Conservation (phyloP, 371 early-diverging fungal species). For the Lichtheimia ramosa region DNA sequence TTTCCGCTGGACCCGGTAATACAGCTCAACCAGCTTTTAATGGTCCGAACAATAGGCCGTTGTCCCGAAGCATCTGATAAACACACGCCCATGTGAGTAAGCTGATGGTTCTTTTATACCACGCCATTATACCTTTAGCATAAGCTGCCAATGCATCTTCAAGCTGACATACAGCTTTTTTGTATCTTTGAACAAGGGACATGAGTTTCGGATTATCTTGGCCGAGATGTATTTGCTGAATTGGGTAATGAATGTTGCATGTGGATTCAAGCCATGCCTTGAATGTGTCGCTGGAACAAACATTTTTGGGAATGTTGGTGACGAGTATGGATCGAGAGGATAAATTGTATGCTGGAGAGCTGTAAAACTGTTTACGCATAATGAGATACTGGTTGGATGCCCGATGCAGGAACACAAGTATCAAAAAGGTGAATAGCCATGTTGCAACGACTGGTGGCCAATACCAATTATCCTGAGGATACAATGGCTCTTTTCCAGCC, state of each 20-base stretch:
- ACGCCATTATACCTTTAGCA: slow-evolving; percentile 36
- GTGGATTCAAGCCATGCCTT: slow-evolving; percentile 35
- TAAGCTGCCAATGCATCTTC: slow-evolving; percentile 61
- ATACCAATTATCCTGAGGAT: slow-evolving; percentile 38
- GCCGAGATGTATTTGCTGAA: slow-evolving; percentile 62
- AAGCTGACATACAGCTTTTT: slow-evolving; percentile 54
- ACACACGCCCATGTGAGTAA: neutral
- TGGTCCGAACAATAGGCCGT: neutral
- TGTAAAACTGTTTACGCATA: slow-evolving; percentile 54
- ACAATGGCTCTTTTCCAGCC: slow-evolving; percentile 20
- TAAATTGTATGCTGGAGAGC: slow-evolving; percentile 49
- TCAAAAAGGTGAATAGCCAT: slow-evolving; percentile 53
- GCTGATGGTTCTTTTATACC: no score
- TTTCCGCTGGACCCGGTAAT: neutral
- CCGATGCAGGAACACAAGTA: slow-evolving; percentile 45
- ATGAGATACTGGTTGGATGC: slow-evolving; percentile 50
- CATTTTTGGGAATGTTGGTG: slow-evolving; percentile 54
- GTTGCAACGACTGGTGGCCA: slow-evolving; percentile 61
- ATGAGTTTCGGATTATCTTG: slow-evolving; percentile 63
- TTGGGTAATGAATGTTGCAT: slow-evolving; percentile 30
- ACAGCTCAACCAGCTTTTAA: neutral
- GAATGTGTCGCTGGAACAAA: slow-evolving; percentile 51
- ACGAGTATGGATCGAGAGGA: slow-evolving; percentile 59
- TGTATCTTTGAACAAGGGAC: slow-evolving; percentile 64
- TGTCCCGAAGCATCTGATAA: neutral